A percentile compares a stretch with the other conserved stretches of the same genome.
These are phyloP conservation scores for Hypoxylon rubiginosum DNA, from an alignment of 2,329 filamentous ascomycete genomes.

Conservation along the genomic window DNA sequence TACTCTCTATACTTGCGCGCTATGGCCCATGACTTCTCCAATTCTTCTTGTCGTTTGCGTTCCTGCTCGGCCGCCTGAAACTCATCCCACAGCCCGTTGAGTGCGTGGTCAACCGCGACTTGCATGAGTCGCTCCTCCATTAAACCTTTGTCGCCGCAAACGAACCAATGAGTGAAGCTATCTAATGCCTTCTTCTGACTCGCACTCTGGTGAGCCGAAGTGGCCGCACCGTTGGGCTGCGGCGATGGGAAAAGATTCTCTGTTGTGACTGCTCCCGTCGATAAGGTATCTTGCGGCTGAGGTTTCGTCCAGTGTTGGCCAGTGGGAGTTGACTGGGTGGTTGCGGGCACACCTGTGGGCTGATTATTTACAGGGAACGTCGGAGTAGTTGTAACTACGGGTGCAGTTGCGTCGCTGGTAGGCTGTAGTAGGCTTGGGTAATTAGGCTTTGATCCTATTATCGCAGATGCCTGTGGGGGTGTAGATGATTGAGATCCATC, in stretches of 20 bases:
- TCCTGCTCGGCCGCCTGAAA: conserved; percentile 59
- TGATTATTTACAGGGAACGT: not conserved
- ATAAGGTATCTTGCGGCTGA: conserved; percentile 8
- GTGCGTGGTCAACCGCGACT: conserved; percentile 60
- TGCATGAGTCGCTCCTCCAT: conserved; percentile 63
- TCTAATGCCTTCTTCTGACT: conserved; percentile 59
- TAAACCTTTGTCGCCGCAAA: conserved; percentile 66
- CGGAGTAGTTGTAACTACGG: not conserved
- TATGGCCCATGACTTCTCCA: conserved; percentile 61
- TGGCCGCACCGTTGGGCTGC: not conserved
- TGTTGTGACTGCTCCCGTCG: not conserved
- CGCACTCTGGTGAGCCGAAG: conserved; percentile 23
- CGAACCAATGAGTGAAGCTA: conserved; percentile 68
- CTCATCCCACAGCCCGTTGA: conserved; percentile 58
- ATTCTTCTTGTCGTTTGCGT: conserved; percentile 61
- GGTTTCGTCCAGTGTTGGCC: not conserved
- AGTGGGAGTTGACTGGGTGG: not conserved
- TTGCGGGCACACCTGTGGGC: not conserved
- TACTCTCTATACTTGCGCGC: conserved; percentile 64
- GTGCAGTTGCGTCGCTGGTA: conserved; percentile 3
- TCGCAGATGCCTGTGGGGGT: conserved; percentile 12
- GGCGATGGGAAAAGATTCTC: not conserved
- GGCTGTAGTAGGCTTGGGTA: not conserved
- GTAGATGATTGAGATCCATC: not conserved
- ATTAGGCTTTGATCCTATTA: too few species aligned